Evolutionary conservation across 495 filamentous ascomycete genomes (phyloP).

Genomic region (Neurospora sp.): DNA sequence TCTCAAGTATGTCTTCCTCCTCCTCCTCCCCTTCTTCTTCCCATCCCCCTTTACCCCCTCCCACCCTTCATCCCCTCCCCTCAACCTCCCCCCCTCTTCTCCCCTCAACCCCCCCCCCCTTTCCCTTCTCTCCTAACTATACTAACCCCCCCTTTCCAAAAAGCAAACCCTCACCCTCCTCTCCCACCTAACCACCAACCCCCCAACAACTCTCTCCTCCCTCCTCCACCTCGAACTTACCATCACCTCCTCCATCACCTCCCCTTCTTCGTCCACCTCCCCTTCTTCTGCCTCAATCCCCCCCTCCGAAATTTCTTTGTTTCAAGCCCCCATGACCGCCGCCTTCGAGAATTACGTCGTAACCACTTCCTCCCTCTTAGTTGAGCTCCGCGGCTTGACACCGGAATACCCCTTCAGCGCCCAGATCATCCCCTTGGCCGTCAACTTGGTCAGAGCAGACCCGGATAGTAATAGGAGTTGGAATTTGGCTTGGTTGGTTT

Average conservation of each 20-base stretch:
- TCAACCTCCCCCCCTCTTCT: not conserved
- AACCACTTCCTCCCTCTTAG: constrained; percentile 61
- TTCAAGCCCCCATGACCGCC: constrained; percentile 52
- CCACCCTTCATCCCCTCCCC: too few relatives aligned
- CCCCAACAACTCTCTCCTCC: constrained; percentile 57
- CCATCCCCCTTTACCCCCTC: too few relatives aligned
- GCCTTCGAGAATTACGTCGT: constrained; percentile 70
- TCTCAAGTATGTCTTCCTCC: not conserved
- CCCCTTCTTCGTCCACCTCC: constrained; percentile 54
- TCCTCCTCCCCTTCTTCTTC: not conserved
- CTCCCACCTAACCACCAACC: constrained; percentile 44
- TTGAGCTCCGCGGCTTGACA: constrained; percentile 58
- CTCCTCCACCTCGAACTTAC: constrained; percentile 64
- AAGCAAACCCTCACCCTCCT: constrained; percentile 42
- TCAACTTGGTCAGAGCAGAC: constrained; percentile 53
- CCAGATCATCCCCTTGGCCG: constrained; percentile 57
- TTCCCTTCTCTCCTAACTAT: not conserved
- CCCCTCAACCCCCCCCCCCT: not conserved
- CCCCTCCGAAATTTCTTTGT: constrained; percentile 47
- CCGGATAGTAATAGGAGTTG: constrained; percentile 58
- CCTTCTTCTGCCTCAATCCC: constrained; percentile 58
- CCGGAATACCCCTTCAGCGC: constrained; percentile 64
- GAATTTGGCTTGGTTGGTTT: constrained; percentile 68
- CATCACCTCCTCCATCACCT: constrained; percentile 49
- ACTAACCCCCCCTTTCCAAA: not conserved